These are phyloP conservation scores for Debaryomyces tyrocola DNA, from an alignment of 805 yeast species.

Conservation along the genomic window DNA sequence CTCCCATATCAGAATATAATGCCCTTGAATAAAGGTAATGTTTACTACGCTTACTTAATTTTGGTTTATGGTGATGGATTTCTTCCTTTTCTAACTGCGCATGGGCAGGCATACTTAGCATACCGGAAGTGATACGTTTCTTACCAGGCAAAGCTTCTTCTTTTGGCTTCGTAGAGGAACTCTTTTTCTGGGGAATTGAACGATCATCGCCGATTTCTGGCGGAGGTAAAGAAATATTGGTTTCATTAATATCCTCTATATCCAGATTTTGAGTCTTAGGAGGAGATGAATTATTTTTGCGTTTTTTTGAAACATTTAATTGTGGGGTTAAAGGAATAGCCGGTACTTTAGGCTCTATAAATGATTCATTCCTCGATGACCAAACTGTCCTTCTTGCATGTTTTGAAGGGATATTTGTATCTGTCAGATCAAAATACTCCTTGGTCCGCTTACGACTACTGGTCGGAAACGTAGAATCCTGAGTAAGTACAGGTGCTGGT, in stretches of 20 bases:
- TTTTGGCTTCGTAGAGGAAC: conserved; percentile 1
- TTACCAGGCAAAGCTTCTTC: conserved; percentile 9
- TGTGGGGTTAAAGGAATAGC: background rate
- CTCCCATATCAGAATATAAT: too few relatives aligned
- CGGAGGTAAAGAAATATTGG: conserved; percentile 35
- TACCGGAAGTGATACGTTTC: conserved; percentile 41
- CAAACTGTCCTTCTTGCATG: conserved; percentile 6
- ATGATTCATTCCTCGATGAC: conserved; percentile 1
- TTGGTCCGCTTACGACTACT: conserved; percentile 19
- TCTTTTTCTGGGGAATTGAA: conserved; percentile 31
- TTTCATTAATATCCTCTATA: conserved; percentile 10
- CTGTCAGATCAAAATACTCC: conserved; percentile 23
- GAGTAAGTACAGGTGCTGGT: conserved; percentile 22
- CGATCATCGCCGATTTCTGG: conserved; percentile 22
- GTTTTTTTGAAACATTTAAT: too few relatives aligned
- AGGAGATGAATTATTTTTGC: background rate
- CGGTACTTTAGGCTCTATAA: background rate
- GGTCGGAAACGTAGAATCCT: conserved; percentile 7
- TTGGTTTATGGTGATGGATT: conserved; percentile 1
- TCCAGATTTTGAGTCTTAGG: conserved; percentile 2
- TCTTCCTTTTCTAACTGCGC: conserved; percentile 24
- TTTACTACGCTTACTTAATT: background rate
- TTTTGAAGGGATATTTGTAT: conserved; percentile 23
- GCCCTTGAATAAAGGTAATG: too few relatives aligned
- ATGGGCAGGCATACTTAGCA: conserved; percentile 36